These are phyloP conservation scores for Eutrema salsugineum DNA, from an alignment of 441 rosid species.

Conservation along the genomic window DNA sequence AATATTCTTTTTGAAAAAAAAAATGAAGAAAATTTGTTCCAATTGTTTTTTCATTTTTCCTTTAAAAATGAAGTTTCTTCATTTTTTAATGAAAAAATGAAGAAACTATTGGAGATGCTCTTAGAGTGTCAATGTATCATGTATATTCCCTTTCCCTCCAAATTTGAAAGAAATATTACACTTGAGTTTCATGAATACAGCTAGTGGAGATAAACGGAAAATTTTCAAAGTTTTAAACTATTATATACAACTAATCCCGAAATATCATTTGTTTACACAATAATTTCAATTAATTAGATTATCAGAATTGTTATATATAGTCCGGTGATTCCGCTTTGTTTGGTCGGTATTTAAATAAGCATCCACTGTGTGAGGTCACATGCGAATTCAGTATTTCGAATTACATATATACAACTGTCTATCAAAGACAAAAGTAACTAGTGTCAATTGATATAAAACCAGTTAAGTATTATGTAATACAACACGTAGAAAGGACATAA, in stretches of 20 bases:
- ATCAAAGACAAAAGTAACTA: not conserved
- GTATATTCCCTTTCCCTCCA: too few species aligned
- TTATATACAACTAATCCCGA: too few species aligned
- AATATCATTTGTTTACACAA: not conserved
- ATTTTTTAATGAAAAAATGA: too few species aligned
- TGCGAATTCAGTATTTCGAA: not conserved
- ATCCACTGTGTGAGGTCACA: slow-evolving; percentile 8
- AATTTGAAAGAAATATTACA: too few species aligned
- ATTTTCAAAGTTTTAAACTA: not conserved
- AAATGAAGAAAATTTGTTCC: too few species aligned
- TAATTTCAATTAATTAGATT: not conserved
- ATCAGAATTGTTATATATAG: not conserved
- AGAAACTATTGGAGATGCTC: too few species aligned
- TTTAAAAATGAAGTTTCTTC: too few species aligned
- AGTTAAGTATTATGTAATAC: not conserved
- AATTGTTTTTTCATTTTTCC: too few species aligned
- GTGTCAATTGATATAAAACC: not conserved
- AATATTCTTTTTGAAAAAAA: too few species aligned
- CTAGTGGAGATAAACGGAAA: too few species aligned
- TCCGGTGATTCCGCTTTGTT: not conserved
- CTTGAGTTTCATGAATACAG: too few species aligned
- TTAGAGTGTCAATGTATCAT: too few species aligned
- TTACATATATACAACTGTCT: not conserved
- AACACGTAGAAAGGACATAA: not conserved
- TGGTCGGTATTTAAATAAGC: slow-evolving; percentile 11